Evolutionary conservation across 1,284 basidiomycete species (phyloP).

Genomic region (Schizophyllum commune): DNA sequence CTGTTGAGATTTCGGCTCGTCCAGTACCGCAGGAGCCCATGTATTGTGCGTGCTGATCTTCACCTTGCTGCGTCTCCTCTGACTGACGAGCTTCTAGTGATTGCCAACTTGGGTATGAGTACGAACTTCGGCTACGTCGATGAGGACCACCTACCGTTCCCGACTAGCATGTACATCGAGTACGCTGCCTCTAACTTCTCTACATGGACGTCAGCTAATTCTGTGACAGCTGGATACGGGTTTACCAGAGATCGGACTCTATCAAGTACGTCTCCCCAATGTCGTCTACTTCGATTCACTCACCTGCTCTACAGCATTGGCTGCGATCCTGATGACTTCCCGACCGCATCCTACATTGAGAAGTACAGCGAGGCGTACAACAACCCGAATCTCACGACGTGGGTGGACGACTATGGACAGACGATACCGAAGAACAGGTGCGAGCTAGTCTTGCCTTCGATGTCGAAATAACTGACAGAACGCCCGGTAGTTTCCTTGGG

Average conservation of each 20-base stretch:
- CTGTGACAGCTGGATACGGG: constrained; percentile 40
- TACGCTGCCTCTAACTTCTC: constrained; percentile 26
- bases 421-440: constrained; percentile 9
- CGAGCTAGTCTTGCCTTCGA: constrained; percentile 1
- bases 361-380: constrained; percentile 30
- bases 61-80: constrained; percentile 2
- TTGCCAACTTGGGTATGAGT: constrained; percentile 80
- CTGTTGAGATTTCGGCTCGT: constrained; percentile 63
- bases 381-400: constrained; percentile 10
- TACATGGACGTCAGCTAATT: neutral
- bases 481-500: neutral
- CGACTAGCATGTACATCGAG: constrained; percentile 67
- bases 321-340: constrained; percentile 75
- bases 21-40: constrained; percentile 81
- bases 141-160: constrained; percentile 59
- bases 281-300: neutral
- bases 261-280: neutral
- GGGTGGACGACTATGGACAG: constrained; percentile 11
- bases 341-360: constrained; percentile 71
- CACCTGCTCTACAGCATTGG: constrained; percentile 64
- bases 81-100: constrained; percentile 48
- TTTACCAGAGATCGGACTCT: constrained; percentile 53
- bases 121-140: constrained; percentile 69
- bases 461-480: neutral
- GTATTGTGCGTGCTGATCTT: constrained; percentile 30